phyloP scores from a whole-genome alignment of 176 grass and related monocot species.

The Areca catechu region DNA sequence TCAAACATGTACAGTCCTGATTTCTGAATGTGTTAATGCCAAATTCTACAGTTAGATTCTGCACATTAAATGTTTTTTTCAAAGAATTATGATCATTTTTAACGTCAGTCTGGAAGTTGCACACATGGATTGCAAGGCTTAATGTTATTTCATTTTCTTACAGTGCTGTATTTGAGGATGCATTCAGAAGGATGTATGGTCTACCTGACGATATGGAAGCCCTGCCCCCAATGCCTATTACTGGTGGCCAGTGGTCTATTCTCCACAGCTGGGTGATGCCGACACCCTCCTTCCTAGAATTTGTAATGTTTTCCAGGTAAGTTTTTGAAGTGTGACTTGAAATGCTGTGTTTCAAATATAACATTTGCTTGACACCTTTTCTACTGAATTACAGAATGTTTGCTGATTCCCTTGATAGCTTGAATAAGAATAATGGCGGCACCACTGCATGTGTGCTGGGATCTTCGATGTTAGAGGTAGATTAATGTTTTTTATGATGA shows the following conservation, averaged over 20 bases:
- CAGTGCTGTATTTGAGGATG: constrained; percentile 60
- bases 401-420: constrained; percentile 82
- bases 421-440: constrained; percentile 38
- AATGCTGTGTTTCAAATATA: not conserved
- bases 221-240: constrained; percentile 78
- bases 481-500: not conserved
- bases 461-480: constrained; percentile 72
- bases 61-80: too few relatives aligned
- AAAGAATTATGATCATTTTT: too few relatives aligned
- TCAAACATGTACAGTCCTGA: too few relatives aligned
- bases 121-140: not conserved
- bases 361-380: not conserved
- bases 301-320: constrained; percentile 94
- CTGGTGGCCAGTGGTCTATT: constrained; percentile 70
- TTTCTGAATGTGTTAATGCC: too few relatives aligned
- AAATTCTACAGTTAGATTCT: too few relatives aligned
- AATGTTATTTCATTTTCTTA: constrained; percentile 4
- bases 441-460: constrained; percentile 62
- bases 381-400: constrained; percentile 61
- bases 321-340: not conserved
- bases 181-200: constrained; percentile 91
- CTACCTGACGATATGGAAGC: constrained; percentile 37
- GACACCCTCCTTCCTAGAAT: constrained; percentile 89
- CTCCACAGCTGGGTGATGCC: constrained; percentile 98
- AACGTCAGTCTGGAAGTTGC: too few relatives aligned